Conservation (phyloP, 192 early-diverging fungal genomes). For the Coemansia sp. region DNA sequence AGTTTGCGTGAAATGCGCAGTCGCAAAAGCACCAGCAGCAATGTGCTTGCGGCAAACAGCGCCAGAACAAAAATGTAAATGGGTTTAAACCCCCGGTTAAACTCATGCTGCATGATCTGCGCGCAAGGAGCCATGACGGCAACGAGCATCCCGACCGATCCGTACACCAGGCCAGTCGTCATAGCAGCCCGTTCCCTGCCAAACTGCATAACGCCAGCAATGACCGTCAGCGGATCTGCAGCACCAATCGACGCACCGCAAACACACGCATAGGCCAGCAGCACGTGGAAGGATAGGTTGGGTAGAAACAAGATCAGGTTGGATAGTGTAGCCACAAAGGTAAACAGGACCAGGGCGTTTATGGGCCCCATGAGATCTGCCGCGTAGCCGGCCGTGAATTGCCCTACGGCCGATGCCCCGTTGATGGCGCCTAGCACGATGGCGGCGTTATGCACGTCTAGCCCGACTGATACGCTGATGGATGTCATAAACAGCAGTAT, state of each 20-base stretch:
- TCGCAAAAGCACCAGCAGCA: constrained; percentile 25
- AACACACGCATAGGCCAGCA: constrained; percentile 39
- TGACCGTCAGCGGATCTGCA: constrained; percentile 40
- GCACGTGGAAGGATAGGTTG: constrained; percentile 18
- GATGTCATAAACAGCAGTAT: constrained; percentile 43
- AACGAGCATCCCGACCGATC: constrained; percentile 37
- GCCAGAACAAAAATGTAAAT: constrained; percentile 23
- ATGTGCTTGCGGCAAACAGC: constrained; percentile 29
- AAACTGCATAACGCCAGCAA: constrained; percentile 41
- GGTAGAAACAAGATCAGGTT: constrained; percentile 40
- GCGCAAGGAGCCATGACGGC: constrained; percentile 27
- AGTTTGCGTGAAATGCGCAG: constrained; percentile 32
- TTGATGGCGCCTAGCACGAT: constrained; percentile 42
- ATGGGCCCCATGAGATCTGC: constrained; percentile 38
- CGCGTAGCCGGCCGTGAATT: constrained; percentile 43
- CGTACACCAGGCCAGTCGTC: constrained; percentile 34
- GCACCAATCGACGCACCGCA: constrained; percentile 48
- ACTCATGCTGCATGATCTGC: constrained; percentile 16
- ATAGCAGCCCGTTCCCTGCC: constrained; percentile 18
- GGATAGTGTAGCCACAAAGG: constrained; percentile 25
- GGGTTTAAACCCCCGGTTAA: constrained; percentile 12
- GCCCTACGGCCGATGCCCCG: constrained; percentile 45
- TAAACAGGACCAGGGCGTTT: constrained; percentile 36
- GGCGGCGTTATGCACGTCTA: constrained; percentile 49
- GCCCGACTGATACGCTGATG: constrained; percentile 39